phyloP scores from a whole-genome alignment of 1,284 basidiomycete genomes.

The Pseudomicrostroma phylloplanum region DNA sequence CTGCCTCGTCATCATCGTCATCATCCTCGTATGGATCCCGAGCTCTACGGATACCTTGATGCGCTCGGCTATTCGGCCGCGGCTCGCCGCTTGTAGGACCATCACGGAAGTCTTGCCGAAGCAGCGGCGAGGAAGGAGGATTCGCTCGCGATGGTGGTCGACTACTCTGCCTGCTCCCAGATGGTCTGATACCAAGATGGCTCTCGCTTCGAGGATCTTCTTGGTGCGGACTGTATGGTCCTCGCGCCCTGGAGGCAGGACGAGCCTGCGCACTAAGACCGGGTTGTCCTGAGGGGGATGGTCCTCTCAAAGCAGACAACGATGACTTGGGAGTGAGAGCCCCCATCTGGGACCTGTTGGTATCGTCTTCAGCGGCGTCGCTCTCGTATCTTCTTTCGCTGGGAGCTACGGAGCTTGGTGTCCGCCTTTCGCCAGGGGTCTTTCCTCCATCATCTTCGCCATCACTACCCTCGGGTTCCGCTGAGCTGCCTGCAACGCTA shows the following conservation, averaged over 20 bases:
- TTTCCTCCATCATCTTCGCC: not conserved
- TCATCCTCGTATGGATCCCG: not conserved
- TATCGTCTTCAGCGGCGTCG: slow-evolving; percentile 5
- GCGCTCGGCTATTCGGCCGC: not conserved
- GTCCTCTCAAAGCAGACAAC: not conserved
- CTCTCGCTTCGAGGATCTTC: not conserved
- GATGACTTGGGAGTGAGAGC: slow-evolving; percentile 2
- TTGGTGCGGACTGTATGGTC: not conserved
- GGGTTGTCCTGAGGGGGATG: not conserved
- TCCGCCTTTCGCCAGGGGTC: not conserved
- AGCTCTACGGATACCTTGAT: not conserved
- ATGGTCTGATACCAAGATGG: not conserved
- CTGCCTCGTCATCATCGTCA: not conserved
- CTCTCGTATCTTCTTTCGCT: not conserved
- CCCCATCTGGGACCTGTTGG: slow-evolving; percentile 7
- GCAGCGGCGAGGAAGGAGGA: not conserved
- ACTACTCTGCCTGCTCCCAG: not conserved
- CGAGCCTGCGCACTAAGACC: not conserved
- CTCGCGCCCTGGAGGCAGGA: not conserved
- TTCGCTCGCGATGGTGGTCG: not conserved
- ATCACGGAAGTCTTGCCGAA: no score
- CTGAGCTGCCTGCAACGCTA: not conserved
- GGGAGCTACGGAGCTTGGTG: not conserved
- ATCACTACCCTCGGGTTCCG: not conserved
- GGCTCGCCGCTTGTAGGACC: no score